These are phyloP conservation scores for Graphium sp. DNA, from an alignment of 2,329 filamentous ascomycete genomes.

Conservation along the genomic window DNA sequence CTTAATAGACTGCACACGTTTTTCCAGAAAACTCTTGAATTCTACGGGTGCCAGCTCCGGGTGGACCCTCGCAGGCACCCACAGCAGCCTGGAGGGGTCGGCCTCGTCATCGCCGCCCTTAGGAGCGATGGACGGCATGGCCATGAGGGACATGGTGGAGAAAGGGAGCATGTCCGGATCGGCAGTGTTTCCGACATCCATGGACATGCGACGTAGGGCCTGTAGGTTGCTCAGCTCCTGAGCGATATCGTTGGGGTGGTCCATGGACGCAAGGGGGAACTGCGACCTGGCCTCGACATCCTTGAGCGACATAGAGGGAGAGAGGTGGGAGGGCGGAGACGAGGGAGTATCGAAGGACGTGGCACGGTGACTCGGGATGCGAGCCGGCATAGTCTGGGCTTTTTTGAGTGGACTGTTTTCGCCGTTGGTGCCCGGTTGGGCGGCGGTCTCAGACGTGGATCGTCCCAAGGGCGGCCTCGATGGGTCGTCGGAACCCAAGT, in stretches of 20 bases:
- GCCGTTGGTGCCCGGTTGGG: slow-evolving; percentile 12
- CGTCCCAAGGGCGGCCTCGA: slow-evolving; percentile 23
- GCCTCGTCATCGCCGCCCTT: slow-evolving; percentile 64
- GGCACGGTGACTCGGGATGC: slow-evolving; percentile 21
- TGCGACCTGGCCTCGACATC: slow-evolving; percentile 41
- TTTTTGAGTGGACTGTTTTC: slow-evolving; percentile 20
- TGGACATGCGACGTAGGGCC: slow-evolving; percentile 80
- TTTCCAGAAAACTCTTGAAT: slow-evolving; percentile 93
- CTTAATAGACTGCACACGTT: slow-evolving; percentile 77
- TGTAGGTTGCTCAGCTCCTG: slow-evolving; percentile 88
- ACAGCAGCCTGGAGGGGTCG: slow-evolving; percentile 76
- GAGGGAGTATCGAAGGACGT: slow-evolving; percentile 18
- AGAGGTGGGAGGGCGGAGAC: slow-evolving; percentile 19
- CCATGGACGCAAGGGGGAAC: slow-evolving; percentile 78
- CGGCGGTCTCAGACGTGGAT: slow-evolving; percentile 24
- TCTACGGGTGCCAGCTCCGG: slow-evolving; percentile 90
- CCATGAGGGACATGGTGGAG: slow-evolving; percentile 43
- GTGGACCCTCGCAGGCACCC: slow-evolving; percentile 89
- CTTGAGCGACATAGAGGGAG: slow-evolving; percentile 34
- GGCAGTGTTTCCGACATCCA: slow-evolving; percentile 66
- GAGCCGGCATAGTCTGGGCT: slow-evolving; percentile 22
- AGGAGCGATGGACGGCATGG: slow-evolving; percentile 58
- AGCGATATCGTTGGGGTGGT: slow-evolving; percentile 73
- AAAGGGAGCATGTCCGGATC: slow-evolving; percentile 66
- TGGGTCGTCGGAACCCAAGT: slow-evolving; percentile 16